Evolutionary conservation across 1,284 basidiomycete genomes (phyloP), one percentile per base, ranked within the genome.

Genomic region (Tilletia indica): DNA sequence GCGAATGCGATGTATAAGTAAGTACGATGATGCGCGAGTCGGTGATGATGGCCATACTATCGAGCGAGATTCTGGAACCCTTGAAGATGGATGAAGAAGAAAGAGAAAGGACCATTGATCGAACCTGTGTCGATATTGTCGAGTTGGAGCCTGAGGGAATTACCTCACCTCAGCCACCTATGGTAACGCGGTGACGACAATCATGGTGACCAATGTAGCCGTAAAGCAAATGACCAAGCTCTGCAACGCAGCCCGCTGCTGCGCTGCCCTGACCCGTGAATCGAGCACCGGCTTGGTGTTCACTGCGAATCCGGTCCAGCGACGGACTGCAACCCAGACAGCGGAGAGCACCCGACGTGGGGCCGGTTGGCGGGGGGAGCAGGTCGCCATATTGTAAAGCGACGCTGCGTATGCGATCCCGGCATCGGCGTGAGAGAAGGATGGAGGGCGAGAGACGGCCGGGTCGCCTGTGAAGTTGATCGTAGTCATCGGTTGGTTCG

Each of bases 201-300:
- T 68, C 21, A 76, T 63, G 0, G 70, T 73, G 2, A 76, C 73
- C 42, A 73, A 48, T 3, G 77, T 76, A 1, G 71, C 70, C 6
- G 69, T 25, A 21, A 70, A 68, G 56, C 74, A 73, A 42, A 73
- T 51, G 21, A 68, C 73, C 72, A 77, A 71, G 51, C 75, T 75
- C 25, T 74, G 72, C 19, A 77, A 42, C 21, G 77, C 77, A 63
- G 72, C 73, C 72, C 74, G 72, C 70, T 77, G 77, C 68, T 78
- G 77, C 0, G 74, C 76, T 2, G 68, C 54, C 48, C 77, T 64
- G 9, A 78, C 74, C 6, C 74, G 72, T 16, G 73, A 71, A 54
- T 78, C 77, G 8, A 76, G 73, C 66, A 78, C 77, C 39, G 68
- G 69, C 56, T 78, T 73, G 3, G 77, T 77, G 39, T 74, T 70